phyloP scores from a whole-genome alignment of 768 basidiomycete species.

The Hortiboletus flavorubellus region DNA sequence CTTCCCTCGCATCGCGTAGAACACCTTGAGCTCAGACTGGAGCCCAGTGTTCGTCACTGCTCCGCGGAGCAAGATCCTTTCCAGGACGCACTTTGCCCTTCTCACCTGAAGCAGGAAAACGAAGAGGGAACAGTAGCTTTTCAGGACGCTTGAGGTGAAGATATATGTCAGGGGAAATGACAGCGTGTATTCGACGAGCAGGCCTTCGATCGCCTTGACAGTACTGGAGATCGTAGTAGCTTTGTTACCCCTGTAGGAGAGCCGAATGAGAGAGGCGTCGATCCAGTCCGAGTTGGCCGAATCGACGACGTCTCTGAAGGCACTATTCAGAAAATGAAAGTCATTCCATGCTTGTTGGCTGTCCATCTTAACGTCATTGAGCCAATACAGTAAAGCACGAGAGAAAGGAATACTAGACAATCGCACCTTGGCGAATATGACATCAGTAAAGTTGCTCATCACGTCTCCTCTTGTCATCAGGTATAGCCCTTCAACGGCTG shows the following conservation, averaged over 20 bases:
- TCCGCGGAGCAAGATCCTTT: slow-evolving; percentile 65
- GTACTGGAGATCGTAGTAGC: slow-evolving; percentile 47
- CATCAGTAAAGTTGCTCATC: slow-evolving; percentile 69
- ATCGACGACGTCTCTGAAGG: slow-evolving; percentile 65
- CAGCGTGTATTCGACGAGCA: slow-evolving; percentile 74
- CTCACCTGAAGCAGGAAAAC: slow-evolving; percentile 70
- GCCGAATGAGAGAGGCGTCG: slow-evolving; percentile 63
- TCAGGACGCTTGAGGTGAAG: slow-evolving; percentile 54
- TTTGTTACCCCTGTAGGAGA: slow-evolving; percentile 59
- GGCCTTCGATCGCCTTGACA: slow-evolving; percentile 61
- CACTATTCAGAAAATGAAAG: slow-evolving; percentile 80
- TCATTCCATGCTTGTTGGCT: slow-evolving; percentile 69
- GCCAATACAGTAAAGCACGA: neutral
- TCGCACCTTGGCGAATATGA: slow-evolving; percentile 67
- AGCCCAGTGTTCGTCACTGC: slow-evolving; percentile 34
- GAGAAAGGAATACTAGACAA: neutral
- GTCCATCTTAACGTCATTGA: slow-evolving; percentile 56
- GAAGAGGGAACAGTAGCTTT: slow-evolving; percentile 65
- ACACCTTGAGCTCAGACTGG: slow-evolving; percentile 55
- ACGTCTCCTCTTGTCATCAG: slow-evolving; percentile 78
- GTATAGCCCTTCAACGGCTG: slow-evolving; percentile 63
- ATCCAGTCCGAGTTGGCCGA: slow-evolving; percentile 54
- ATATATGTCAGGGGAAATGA: slow-evolving; percentile 82
- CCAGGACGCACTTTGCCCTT: slow-evolving; percentile 67
- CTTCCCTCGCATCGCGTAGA: slow-evolving; percentile 74